Percentiles rank a stretch among this genome's conserved stretches.
Evolutionary conservation across 805 yeast genomes (phyloP).

Genomic region (Clavispora carvajalis): DNA sequence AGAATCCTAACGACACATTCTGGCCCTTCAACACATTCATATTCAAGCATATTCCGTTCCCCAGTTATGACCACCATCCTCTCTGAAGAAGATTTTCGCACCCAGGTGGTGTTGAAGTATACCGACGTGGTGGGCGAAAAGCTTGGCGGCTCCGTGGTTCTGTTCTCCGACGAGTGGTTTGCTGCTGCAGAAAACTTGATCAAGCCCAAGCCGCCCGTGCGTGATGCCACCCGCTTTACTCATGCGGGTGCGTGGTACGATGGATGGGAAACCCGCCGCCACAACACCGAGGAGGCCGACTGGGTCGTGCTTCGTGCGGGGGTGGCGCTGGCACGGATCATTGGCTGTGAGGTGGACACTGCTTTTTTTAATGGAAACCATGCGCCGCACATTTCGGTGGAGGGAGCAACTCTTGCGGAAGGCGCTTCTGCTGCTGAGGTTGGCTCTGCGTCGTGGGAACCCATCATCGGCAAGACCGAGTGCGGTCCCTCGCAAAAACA

Average conservation of each 20-base stretch:
- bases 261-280: constrained; percentile 98
- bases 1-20: no score
- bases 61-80: constrained; percentile 13
- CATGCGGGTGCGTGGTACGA: constrained; percentile 96
- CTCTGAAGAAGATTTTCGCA: constrained; percentile 36
- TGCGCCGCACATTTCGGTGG: constrained; percentile 86
- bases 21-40: no score
- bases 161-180: constrained; percentile 87
- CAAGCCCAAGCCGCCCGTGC: constrained; percentile 72
- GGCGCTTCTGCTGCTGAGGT: constrained; percentile 23
- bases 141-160: constrained; percentile 70
- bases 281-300: constrained; percentile 77
- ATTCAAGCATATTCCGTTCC: background rate
- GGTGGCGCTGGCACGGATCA: constrained; percentile 69
- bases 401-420: constrained; percentile 47
- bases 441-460: constrained; percentile 55
- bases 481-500: constrained; percentile 91
- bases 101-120: constrained; percentile 44
- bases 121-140: constrained; percentile 82
- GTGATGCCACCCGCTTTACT: constrained; percentile 75
- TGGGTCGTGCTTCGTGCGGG: constrained; percentile 85
- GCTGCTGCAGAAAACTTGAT: constrained; percentile 87
- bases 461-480: constrained; percentile 61
- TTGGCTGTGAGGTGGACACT: constrained; percentile 89
- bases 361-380: constrained; percentile 94